Evolutionary conservation across 345 rosid species (phyloP), one percentile per base, ranked within the genome.

Genomic region (Acer saccharum): DNA sequence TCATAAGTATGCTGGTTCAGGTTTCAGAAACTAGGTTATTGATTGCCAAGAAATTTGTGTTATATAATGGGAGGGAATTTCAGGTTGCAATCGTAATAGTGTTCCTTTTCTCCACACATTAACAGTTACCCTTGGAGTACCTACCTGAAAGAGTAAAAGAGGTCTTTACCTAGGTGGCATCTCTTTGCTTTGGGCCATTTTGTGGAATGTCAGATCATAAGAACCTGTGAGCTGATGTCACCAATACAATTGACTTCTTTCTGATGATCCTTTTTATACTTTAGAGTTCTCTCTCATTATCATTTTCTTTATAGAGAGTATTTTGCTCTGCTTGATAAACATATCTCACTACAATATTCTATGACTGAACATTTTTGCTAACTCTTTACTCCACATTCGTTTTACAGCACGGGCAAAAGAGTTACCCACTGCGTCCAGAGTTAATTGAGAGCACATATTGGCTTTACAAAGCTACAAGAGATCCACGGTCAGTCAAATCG

Each of bases 341-440:
- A 73, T 39, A 43, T 54, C 13, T 75, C 25, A 17, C 4, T 61
- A 41, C 68, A 32, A 35, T 52, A 52, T 72, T 54, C 8, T 61
- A 35, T 77, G 4, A 16, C 55, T 20, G 9, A 57, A 17, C 75
- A 44, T 16, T 76, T 32, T 32, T 23, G 25, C 63, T 60, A 72
- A 58, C 48, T 17, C 83, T 50, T 83, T 71, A 16, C 39, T 69
- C 66, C 55, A 21, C 43, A n/a, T 72, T 66, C 81, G 50, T n/a
- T 79, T 79, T 81, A 74, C 86, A 96, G 99, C 90, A 84, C 79
- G 99, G 99, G 57, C 99, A 96, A 76, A 94, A 89, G 81, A 90
- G 99, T 84, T 96, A 96, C 72, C 99, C 99, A 14, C 80, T 96
- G 76, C 98, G 99, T 77, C 99, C 99, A 11, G 99, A 96, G 86